Evolutionary conservation across 352 stramenopile species (phyloP).

Genomic region (Globisporangium barbulae): DNA sequence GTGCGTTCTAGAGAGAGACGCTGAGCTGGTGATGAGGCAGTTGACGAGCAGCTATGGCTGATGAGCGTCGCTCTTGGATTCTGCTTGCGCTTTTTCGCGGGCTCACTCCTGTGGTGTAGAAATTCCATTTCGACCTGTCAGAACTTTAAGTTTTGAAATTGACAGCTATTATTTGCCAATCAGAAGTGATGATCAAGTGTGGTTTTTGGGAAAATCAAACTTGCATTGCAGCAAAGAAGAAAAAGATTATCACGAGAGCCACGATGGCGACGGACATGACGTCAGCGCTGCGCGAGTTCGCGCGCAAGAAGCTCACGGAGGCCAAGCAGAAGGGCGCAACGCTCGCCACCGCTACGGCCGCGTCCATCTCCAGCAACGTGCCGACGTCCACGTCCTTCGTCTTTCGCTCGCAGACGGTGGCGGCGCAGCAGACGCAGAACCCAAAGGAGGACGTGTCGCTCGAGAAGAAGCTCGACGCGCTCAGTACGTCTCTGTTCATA

Average conservation of each 20-base stretch:
- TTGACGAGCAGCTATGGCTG: background rate
- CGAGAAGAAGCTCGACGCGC: conserved; percentile 30
- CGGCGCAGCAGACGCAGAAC: conserved; percentile 5
- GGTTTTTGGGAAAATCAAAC: no score
- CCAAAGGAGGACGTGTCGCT: conserved; percentile 22
- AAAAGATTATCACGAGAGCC: background rate
- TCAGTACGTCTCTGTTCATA: conserved; percentile 20
- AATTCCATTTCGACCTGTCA: background rate
- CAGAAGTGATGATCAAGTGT: background rate
- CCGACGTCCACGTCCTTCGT: conserved; percentile 34
- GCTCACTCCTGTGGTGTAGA: no score
- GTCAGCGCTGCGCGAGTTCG: conserved; percentile 63
- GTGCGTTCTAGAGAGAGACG: background rate
- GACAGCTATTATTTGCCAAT: background rate
- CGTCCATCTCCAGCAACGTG: conserved; percentile 50
- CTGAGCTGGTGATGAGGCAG: background rate
- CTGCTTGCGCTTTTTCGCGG: conserved; percentile 2
- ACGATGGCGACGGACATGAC: conserved; percentile 64
- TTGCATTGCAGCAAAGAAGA: background rate
- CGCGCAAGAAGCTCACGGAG: conserved; percentile 73
- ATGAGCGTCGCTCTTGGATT: conserved; percentile 1
- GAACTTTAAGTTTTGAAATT: background rate
- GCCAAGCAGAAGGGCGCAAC: conserved; percentile 59
- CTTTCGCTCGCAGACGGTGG: conserved; percentile 24
- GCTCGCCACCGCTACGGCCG: conserved; percentile 48